Conservation (phyloP, 176 grass and related monocot genomes). For the Triticum dicoccoides region DNA sequence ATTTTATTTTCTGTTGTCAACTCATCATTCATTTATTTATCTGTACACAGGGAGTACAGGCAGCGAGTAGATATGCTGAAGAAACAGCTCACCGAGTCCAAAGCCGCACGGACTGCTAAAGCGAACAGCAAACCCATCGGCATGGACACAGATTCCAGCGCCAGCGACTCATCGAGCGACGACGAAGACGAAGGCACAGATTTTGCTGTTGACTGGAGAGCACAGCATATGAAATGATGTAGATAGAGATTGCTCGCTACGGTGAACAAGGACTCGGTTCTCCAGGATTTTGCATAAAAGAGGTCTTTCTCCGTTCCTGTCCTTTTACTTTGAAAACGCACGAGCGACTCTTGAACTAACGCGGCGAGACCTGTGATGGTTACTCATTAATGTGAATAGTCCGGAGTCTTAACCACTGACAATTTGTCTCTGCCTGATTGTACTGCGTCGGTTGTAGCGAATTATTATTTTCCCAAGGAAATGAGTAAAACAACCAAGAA, state of each 20-base stretch:
- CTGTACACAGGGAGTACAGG: slow-evolving; percentile 44
- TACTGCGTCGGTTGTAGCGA: neutral
- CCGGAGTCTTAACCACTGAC: neutral
- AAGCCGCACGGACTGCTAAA: slow-evolving; percentile 35
- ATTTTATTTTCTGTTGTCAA: neutral
- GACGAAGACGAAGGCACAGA: slow-evolving; percentile 41
- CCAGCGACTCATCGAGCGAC: slow-evolving; percentile 44
- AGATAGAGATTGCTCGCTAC: neutral
- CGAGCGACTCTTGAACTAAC: neutral
- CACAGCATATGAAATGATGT: slow-evolving; percentile 52
- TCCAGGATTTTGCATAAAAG: neutral
- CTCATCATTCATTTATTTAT: slow-evolving; percentile 1
- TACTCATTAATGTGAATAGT: neutral
- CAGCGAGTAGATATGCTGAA: slow-evolving; percentile 51
- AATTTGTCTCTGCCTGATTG: neutral
- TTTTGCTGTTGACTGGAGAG: slow-evolving; percentile 63
- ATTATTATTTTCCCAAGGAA: neutral
- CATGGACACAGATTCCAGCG: slow-evolving; percentile 35
- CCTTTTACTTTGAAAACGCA: neutral
- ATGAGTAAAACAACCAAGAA: neutral
- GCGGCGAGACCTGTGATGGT: neutral
- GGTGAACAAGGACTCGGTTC: neutral
- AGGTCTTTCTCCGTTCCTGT: neutral
- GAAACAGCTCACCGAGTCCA: slow-evolving; percentile 46
- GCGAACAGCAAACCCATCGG: slow-evolving; percentile 34